A percentile compares a stretch with the other conserved stretches of the same genome.
These are phyloP conservation scores for Brettanomyces bruxellensis DNA, from an alignment of 805 yeast species.

Conservation along the genomic window DNA sequence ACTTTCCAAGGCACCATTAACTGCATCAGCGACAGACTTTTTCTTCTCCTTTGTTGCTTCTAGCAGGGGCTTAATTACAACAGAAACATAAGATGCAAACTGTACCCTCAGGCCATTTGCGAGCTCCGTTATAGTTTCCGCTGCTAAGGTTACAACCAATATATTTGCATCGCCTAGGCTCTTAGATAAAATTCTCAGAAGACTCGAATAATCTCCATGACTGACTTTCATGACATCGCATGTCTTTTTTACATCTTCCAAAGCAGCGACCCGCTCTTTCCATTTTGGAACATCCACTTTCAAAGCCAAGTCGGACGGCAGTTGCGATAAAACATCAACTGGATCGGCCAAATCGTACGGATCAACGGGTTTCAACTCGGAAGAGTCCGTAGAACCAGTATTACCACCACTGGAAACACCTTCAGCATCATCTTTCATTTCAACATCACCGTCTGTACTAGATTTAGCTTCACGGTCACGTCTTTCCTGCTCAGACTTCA, in stretches of 20 bases:
- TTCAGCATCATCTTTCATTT: slow-evolving; percentile 5
- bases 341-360: slow-evolving; percentile 68
- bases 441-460: slow-evolving; percentile 12
- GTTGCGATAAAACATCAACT: slow-evolving; percentile 51
- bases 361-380: slow-evolving; percentile 30
- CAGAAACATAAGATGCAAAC: slow-evolving; percentile 45
- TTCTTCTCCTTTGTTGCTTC: slow-evolving; percentile 89
- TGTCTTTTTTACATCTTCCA: slow-evolving; percentile 52
- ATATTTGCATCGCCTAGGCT: slow-evolving; percentile 83
- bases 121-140: slow-evolving; percentile 51
- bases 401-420: not conserved
- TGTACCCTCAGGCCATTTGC: slow-evolving; percentile 56
- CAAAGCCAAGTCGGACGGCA: slow-evolving; percentile 54
- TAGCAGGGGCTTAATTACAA: slow-evolving; percentile 52
- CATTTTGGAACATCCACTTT: slow-evolving; percentile 61
- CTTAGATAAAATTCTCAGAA: slow-evolving; percentile 58
- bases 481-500: slow-evolving; percentile 33
- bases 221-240: slow-evolving; percentile 44
- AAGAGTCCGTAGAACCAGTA: slow-evolving; percentile 10
- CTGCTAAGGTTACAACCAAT: slow-evolving; percentile 74
- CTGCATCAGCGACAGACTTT: slow-evolving; percentile 61
- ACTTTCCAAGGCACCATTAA: slow-evolving; percentile 58
- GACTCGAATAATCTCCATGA: slow-evolving; percentile 53
- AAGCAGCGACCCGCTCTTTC: slow-evolving; percentile 85
- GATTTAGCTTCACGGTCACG: slow-evolving; percentile 32